These are phyloP conservation scores for Inosperma sp. DNA, from an alignment of 768 basidiomycete genomes.

Conservation along the genomic window DNA sequence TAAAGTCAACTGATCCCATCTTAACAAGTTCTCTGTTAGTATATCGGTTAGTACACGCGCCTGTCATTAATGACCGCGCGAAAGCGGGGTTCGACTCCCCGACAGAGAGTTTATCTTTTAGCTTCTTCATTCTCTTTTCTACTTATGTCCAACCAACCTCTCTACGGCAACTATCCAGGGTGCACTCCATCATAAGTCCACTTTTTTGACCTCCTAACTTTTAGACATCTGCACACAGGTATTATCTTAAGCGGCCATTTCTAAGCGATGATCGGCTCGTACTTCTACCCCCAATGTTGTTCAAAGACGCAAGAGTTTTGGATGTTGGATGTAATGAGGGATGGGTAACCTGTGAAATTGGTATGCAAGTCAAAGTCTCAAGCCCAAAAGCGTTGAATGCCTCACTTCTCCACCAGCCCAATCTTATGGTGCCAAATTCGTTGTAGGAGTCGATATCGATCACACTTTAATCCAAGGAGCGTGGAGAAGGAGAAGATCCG, in stretches of 20 bases:
- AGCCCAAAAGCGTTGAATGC: background rate
- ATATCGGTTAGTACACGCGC: slow-evolving; percentile 52
- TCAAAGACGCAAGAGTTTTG: slow-evolving; percentile 56
- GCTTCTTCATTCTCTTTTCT: no score
- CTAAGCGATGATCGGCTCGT: slow-evolving; percentile 60
- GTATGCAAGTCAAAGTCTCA: slow-evolving; percentile 32
- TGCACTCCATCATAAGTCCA: background rate
- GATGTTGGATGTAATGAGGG: slow-evolving; percentile 90
- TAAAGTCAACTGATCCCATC: no score
- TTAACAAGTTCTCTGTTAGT: slow-evolving; percentile 20
- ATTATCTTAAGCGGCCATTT: slow-evolving; percentile 71
- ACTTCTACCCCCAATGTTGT: slow-evolving; percentile 50
- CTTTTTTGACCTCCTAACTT: background rate
- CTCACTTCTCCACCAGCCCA: slow-evolving; percentile 47
- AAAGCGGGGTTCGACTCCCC: slow-evolving; percentile 32
- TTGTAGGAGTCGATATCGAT: slow-evolving; percentile 86
- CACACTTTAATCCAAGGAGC: slow-evolving; percentile 66
- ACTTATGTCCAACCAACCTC: background rate
- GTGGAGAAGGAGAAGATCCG: slow-evolving; percentile 63
- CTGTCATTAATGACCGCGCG: slow-evolving; percentile 40
- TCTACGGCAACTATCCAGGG: slow-evolving; percentile 5
- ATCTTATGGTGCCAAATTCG: slow-evolving; percentile 52
- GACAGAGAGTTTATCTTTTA: slow-evolving; percentile 28
- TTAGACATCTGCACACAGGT: slow-evolving; percentile 36
- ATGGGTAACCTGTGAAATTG: slow-evolving; percentile 82